Base-by-base conservation (phyloP, 495 filamentous ascomycete genomes). In the Barbatosphaeria neglecta region DNA sequence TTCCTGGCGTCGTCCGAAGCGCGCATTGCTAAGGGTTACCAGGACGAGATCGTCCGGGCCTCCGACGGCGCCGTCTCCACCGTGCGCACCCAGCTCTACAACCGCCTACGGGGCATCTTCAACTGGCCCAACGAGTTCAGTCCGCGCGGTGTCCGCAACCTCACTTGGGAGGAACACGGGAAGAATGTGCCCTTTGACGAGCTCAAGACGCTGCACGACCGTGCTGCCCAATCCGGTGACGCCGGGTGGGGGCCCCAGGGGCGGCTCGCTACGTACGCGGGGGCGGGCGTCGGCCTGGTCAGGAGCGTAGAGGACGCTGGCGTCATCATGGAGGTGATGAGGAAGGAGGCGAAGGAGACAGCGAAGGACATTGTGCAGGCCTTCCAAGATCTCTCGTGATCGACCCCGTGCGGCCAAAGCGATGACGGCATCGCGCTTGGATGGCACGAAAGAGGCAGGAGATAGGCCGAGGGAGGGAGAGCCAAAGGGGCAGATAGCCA, bases 1-100 rank as follows among this genome's bases (percentile, higher is more conserved):
- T 94, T 95, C 63, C 89, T 94, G 77, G 85, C 82, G 56, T 87
- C 85, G 3, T 72, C 84, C 8, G 87, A 95, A 60, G 83, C 87
- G 33, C 87, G 90, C 3, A 89, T 97, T 46, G 85, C 90, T 56
- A 62, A 80, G 47, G 92, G 89, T 33, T 83, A 96, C 60, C 95
- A 95, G 71, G 70, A 87, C 54, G 80, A 86, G 50, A 95, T 95
- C 55, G 83, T 95, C 2, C 58, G 70, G 2, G 76, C 80, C 1
- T 61, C 50, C 2, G 80, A 89, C 53, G 86, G 83, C 0, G 84
- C 77, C 4, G 63, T 60, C 6, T 74, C 51, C 4, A 92, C 86
- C 3, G 73, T 74, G 4, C 65, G 83, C 22, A 87, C 83, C 1
- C 65, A 75, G 17, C 55, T 90, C 6, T 92, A 86, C 53, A 85